Conservation (phyloP, 1,139 yeast genomes). For the Suhomyces atakaporum region DNA sequence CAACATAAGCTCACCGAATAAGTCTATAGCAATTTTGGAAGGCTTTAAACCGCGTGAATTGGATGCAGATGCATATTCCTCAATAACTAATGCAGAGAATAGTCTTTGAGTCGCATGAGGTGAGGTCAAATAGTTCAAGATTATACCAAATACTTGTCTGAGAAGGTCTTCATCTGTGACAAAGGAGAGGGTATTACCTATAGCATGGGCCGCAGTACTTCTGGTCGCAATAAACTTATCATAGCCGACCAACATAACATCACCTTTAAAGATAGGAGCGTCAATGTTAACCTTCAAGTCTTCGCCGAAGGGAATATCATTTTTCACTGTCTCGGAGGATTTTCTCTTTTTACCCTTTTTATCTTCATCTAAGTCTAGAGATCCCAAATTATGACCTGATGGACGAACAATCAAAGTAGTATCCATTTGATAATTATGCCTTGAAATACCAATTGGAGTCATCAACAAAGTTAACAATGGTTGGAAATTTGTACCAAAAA, state of each 20-base stretch:
- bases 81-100: conserved; percentile 65
- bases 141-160: conserved; percentile 37
- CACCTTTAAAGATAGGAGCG: conserved; percentile 90
- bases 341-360: conserved; percentile 41
- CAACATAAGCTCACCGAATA: conserved; percentile 34
- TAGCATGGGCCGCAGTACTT: conserved; percentile 72
- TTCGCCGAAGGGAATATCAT: conserved; percentile 52
- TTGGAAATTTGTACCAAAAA: conserved; percentile 54
- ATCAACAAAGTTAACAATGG: conserved; percentile 71
- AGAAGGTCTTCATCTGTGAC: conserved; percentile 44
- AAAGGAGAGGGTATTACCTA: conserved; percentile 68
- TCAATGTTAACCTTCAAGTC: conserved; percentile 81
- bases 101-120: conserved; percentile 82
- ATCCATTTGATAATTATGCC: conserved; percentile 87
- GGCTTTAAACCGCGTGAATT: conserved; percentile 20
- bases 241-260: conserved; percentile 79
- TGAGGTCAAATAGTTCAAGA: conserved; percentile 49
- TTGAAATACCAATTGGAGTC: conserved; percentile 94
- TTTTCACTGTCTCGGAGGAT: conserved; percentile 22
- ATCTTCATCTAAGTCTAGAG: conserved; percentile 24
- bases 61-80: conserved; percentile 62
- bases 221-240: conserved; percentile 77
- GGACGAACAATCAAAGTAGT: conserved; percentile 73
- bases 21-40: conserved; percentile 22
- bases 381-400: conserved; percentile 59